phyloP scores from a whole-genome alignment of 257 asterid species.

The Schizonepeta tenuifolia region DNA sequence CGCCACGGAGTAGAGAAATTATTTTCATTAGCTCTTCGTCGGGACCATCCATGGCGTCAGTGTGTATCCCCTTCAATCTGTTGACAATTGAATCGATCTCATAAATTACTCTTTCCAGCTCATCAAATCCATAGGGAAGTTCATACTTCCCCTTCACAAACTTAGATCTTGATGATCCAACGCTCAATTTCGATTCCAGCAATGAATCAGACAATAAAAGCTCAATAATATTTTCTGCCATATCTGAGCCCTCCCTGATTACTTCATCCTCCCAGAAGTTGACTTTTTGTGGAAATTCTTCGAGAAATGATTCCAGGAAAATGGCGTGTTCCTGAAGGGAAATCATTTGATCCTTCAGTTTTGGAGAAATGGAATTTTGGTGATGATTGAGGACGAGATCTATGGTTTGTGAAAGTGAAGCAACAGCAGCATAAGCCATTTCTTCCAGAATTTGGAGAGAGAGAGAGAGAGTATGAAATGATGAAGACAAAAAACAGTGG shows the following conservation, averaged over 20 bases:
- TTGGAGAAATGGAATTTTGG: background rate
- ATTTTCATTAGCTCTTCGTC: background rate
- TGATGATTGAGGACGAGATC: background rate
- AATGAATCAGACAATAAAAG: background rate
- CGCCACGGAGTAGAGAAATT: background rate
- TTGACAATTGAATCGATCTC: background rate
- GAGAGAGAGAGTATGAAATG: background rate
- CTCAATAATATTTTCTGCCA: background rate
- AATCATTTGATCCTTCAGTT: background rate
- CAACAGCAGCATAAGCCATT: slow-evolving; percentile 2
- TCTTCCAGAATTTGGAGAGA: background rate
- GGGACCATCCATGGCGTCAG: background rate
- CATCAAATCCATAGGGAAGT: background rate
- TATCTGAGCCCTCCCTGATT: background rate
- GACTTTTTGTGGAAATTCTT: background rate
- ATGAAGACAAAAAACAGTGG: no score
- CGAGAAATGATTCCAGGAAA: background rate
- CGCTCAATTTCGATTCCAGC: background rate
- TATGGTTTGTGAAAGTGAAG: slow-evolving; percentile 5
- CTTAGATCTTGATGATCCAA: background rate
- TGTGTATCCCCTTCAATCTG: background rate
- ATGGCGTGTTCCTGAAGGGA: background rate
- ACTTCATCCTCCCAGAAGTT: background rate
- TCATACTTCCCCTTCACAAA: background rate
- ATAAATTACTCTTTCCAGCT: background rate